Base-by-base conservation (phyloP, 2,329 filamentous ascomycete genomes). In the Ascochyta fabae region DNA sequence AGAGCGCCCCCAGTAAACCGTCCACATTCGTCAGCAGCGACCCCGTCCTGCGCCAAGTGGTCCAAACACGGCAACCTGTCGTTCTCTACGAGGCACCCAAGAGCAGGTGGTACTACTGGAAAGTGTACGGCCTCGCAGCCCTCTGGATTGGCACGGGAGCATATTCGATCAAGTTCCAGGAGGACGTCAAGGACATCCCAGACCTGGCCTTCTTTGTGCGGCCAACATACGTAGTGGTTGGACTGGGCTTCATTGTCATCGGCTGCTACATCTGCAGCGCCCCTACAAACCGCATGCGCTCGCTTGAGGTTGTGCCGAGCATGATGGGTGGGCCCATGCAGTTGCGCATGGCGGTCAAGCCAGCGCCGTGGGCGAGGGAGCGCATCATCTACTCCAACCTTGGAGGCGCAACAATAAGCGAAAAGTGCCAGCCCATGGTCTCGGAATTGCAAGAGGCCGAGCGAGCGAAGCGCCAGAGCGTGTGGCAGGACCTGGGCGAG, bases 151-250 rank as follows among this genome's bases (percentile, higher is more conserved):
- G 61, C n/a, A 62, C 62, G 6, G 71, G 69, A 2, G 60, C 69
- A 6, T 75, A 58, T 38, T 62, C 63, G 4, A 66, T 72, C 41
- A 70, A 69, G 31, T 74, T 68, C 52, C 68, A 69, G 52, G 61
- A 69, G 15, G 63, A 74, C 13, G 65, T 73, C 16, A 65, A 67
- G 41, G 70, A 70, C 34, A 54, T 67, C 13, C 61, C 61, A 27
- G 71, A 67, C 24, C 54, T 72, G 4, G 60, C 70, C 2, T 70
- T 65, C 46, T 75, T 74, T 46, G 69, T 75, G 1, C 61, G 66
- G 15, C 70, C 68, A 3, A 70, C 67, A 3, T 75, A 75, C 35
- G 54, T 71, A n/a, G 59, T 71, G n/a, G 63, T 74, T 8, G 67
- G 67, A 10, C 13, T 71, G 22, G 57, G 62, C 13, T 67, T 74